Evolutionary conservation across 108 stramenopile species (phyloP).

Genomic region (Stephanodiscus minutulus): DNA sequence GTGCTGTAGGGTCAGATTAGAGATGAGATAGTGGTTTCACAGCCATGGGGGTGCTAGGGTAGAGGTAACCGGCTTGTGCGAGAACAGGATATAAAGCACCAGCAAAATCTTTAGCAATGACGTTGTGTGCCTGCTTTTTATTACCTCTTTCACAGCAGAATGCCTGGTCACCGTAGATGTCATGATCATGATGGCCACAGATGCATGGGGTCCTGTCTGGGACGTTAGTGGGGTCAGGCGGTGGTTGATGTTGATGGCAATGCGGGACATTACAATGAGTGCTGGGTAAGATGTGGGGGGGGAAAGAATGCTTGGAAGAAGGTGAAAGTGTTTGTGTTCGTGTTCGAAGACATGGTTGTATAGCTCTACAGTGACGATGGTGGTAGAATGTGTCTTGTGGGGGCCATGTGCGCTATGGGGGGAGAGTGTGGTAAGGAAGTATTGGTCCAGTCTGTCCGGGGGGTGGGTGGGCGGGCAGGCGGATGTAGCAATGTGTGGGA

Average conservation of each 20-base stretch:
- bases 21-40: no score
- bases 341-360: not conserved
- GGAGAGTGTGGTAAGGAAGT: not conserved
- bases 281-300: not conserved
- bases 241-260: not conserved
- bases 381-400: not conserved
- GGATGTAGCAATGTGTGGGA: not conserved
- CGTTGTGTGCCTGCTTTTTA: not conserved
- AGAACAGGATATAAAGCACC: not conserved
- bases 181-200: not conserved
- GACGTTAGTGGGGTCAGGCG: not conserved
- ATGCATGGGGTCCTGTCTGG: not conserved
- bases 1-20: no score
- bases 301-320: not conserved
- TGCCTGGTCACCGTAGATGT: not conserved
- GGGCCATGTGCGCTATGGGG: not conserved
- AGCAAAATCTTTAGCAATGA: not conserved
- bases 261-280: not conserved
- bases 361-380: not conserved
- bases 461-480: not conserved
- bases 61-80: not conserved
- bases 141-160: not conserved
- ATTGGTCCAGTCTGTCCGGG: not conserved
- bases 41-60: not conserved
- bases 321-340: not conserved